Evolutionary conservation across 2,329 filamentous ascomycete genomes (phyloP).

Genomic region (Bipolaris zeicola): DNA sequence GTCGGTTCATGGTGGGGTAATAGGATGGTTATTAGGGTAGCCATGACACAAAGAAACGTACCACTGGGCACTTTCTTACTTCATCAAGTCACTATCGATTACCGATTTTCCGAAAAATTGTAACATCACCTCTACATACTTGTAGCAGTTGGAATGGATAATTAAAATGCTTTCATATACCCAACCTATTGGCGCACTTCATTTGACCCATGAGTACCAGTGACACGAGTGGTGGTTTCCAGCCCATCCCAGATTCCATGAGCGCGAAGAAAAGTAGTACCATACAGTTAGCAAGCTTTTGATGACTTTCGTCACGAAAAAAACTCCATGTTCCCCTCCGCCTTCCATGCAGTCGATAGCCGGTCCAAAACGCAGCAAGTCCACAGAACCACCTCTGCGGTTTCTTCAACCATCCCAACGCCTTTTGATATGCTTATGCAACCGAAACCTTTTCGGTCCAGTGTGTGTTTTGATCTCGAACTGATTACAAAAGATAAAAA

Average conservation of each 20-base stretch:
- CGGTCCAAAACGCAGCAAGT: not conserved
- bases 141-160: no score
- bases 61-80: not conserved
- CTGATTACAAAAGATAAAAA: slow-evolving; percentile 13
- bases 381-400: not conserved
- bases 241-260: not conserved
- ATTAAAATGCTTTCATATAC: no score
- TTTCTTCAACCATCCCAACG: not conserved
- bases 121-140: no score
- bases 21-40: not conserved
- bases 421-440: slow-evolving; percentile 9
- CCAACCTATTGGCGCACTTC: no score
- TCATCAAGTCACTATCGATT: not conserved
- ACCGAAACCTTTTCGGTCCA: not conserved
- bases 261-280: not conserved
- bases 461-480: not conserved
- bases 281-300: not conserved
- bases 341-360: not conserved
- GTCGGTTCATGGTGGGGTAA: not conserved
- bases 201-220: not conserved
- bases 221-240: not conserved
- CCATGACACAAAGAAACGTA: not conserved
- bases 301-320: not conserved
- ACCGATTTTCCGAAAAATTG: no score
- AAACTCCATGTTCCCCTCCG: not conserved